Conservation (phyloP, 495 filamentous ascomycete species). For the Copromyces sp. region DNA sequence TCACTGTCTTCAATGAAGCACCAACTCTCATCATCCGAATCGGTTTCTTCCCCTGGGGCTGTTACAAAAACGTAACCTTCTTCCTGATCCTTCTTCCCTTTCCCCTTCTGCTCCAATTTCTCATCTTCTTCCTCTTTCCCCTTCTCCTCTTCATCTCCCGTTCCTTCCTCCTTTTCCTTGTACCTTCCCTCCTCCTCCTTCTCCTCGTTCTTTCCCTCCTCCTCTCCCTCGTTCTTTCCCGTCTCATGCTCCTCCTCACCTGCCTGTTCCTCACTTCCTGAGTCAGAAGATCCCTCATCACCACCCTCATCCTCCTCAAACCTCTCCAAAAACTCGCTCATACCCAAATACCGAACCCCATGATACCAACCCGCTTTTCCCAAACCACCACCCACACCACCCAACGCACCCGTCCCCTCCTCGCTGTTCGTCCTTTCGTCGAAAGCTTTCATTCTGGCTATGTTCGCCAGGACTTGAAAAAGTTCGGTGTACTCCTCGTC, state of each 20-base stretch:
- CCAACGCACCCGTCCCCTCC: not conserved
- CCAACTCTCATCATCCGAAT: not conserved
- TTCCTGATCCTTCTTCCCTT: not conserved
- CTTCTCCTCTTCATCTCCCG: not conserved
- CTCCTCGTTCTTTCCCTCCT: not conserved
- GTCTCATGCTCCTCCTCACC: constrained; percentile 20
- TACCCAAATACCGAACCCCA: not conserved
- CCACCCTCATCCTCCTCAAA: constrained; percentile 12
- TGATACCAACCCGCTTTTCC: not conserved
- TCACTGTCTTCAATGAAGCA: not conserved
- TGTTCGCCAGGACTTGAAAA: not conserved
- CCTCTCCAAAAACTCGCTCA: not conserved
- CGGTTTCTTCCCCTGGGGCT: not conserved
- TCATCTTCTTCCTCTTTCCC: not conserved
- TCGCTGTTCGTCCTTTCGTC: not conserved
- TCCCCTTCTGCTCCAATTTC: not conserved
- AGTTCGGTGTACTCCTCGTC: not conserved
- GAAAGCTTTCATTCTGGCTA: not conserved
- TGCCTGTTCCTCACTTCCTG: not conserved
- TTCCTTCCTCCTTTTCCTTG: not conserved
- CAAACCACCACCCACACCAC: not conserved
- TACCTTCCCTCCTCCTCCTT: not conserved
- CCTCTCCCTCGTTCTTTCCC: not conserved
- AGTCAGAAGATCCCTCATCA: not conserved
- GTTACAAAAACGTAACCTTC: not conserved